Evolutionary conservation across 148 eudicot species (phyloP), one percentile per base, ranked within the genome.

Genomic region (Bassia scoparia): DNA sequence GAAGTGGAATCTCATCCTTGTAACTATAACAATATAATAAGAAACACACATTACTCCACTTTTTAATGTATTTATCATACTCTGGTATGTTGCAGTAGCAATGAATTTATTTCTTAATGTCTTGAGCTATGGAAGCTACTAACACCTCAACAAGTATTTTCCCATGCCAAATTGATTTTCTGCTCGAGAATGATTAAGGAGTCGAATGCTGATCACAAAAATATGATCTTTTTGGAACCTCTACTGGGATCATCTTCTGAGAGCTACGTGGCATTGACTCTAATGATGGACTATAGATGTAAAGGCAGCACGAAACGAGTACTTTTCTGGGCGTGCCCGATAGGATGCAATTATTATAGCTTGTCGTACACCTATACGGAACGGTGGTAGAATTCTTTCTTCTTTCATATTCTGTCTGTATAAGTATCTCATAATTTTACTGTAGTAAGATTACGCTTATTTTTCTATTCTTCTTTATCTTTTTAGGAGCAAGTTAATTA

Each of bases 201-300:
- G 54, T 53, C 49, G 81, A n/a, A 14, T 74, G 67, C 54, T 61
- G 3, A 31, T 70, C 76, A 67, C 73, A 69, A 72, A 80, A 83
- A 56, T 69, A 70, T 46, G 63, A 81, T 80, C 71, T 72, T n/a
- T 55, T 78, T 78, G 41, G 89, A 95, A 75, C 98, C 98, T 74
- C 86, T 95, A 77, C 72, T 95, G 76, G 85, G 66, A 65, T 73
- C 89, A 72, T 83, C 85, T 29, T 71, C 86, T 58, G 87, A 81
- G 74, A n/a, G 67, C 62, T 77, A 74, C 78, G 67, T 59, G 72
- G 78, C 71, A 76, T n/a, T 71, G 86, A 87, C 64, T 69, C 79
- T 74, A 90, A 84, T 24, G 98, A 91, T 46, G 98, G 91, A n/a
- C n/a, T 74, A 72, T 82, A 64, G 98, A 95, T 87, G 98, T 95